Conservation (phyloP, 1,284 basidiomycete genomes). For the Phylloporus sp. region DNA sequence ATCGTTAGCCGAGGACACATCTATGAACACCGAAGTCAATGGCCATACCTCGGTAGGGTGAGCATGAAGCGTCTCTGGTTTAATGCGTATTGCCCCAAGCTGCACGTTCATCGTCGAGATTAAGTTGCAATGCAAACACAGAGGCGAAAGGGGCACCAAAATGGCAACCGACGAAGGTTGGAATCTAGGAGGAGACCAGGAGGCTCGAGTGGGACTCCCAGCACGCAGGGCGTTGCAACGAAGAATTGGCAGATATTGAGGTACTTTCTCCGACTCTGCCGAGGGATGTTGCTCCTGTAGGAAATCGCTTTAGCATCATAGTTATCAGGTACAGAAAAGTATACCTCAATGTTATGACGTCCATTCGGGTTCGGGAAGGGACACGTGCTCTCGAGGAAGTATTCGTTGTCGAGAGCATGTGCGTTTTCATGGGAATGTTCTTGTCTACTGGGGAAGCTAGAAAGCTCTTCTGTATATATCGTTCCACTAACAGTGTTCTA, state of each 20-base stretch:
- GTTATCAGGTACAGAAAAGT: neutral
- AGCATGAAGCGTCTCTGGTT: conserved; percentile 18
- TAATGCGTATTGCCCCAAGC: conserved; percentile 14
- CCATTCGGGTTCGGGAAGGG: neutral
- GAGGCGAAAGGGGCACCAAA: conserved; percentile 4
- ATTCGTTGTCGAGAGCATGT: neutral
- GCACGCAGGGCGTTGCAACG: neutral
- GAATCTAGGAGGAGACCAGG: too few species aligned
- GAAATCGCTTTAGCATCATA: neutral
- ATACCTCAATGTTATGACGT: neutral
- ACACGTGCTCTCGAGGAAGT: neutral
- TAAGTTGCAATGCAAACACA: neutral
- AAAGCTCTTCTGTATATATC: neutral
- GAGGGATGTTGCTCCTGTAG: neutral
- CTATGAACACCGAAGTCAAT: neutral
- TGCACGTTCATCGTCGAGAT: conserved; percentile 5
- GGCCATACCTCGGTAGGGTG: conserved; percentile 11
- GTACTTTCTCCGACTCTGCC: neutral
- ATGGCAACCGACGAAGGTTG: neutral
- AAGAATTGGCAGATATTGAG: neutral
- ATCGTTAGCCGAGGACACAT: conserved; percentile 1
- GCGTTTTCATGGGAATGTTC: neutral
- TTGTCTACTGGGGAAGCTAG: neutral
- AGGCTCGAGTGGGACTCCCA: conserved; percentile 14
- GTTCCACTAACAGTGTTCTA: conserved; percentile 3